Evolutionary conservation across 2,329 filamentous ascomycete genomes (phyloP).

Genomic region (Talaromyces sp.): DNA sequence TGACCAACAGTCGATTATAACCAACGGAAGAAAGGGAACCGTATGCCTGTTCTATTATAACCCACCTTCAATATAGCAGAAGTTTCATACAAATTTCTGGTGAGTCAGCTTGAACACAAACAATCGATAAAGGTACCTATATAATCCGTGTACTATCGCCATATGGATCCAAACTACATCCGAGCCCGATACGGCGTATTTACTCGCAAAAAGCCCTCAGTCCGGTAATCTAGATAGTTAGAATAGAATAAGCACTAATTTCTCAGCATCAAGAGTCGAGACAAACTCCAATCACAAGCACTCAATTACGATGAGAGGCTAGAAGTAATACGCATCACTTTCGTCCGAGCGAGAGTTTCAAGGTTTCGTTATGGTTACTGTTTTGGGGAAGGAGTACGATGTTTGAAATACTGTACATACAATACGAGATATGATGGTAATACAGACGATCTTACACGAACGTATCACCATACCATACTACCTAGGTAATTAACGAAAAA

Average conservation of each 20-base stretch:
- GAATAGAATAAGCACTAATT: neutral
- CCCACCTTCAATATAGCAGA: no score
- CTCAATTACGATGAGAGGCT: neutral
- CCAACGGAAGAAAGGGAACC: no score
- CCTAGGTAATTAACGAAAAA: no score
- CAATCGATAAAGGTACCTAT: no score
- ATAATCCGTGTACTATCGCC: no score
- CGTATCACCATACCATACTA: neutral
- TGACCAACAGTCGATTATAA: no score
- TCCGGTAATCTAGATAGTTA: neutral
- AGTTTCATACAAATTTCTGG: no score
- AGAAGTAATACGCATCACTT: neutral
- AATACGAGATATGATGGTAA: no score
- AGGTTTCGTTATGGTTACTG: neutral
- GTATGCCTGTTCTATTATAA: no score
- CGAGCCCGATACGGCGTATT: neutral
- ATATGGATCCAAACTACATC: neutral
- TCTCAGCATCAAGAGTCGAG: neutral
- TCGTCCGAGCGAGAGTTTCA: neutral
- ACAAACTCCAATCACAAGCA: neutral
- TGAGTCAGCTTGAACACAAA: no score
- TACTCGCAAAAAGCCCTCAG: neutral
- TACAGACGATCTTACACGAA: neutral
- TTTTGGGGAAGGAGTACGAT: neutral
- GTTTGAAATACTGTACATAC: neutral